Conservation (phyloP, 2,329 filamentous ascomycete genomes). For the Epichloe typhina region DNA sequence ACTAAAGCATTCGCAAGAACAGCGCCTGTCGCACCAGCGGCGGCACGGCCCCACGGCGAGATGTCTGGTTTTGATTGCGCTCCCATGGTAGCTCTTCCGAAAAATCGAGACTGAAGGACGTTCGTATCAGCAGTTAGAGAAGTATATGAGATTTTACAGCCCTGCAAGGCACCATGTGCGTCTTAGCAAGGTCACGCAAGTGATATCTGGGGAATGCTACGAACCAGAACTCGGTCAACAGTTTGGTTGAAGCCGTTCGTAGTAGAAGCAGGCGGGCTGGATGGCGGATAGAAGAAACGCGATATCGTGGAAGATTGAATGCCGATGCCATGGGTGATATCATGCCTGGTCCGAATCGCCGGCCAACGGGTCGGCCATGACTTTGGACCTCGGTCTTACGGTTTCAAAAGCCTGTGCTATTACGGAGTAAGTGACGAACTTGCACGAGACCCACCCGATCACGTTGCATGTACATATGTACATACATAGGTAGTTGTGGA, state of each 20-base stretch:
- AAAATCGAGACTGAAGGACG: not conserved
- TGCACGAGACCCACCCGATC: not conserved
- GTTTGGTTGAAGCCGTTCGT: not conserved
- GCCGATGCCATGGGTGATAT: not conserved
- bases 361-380: not conserved
- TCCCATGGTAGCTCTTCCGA: conserved; percentile 27
- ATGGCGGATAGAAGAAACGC: not conserved
- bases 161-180: not conserved
- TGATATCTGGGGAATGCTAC: not conserved
- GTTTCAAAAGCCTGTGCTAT: not conserved
- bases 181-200: not conserved
- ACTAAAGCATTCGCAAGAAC: conserved; percentile 91
- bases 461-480: too few relatives aligned
- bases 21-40: conserved; percentile 84
- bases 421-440: not conserved
- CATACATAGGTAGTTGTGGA: not conserved
- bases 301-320: not conserved
- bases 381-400: conserved; percentile 5
- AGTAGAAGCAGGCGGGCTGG: not conserved
- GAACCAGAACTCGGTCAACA: not conserved
- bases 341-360: not conserved
- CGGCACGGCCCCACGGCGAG: conserved; percentile 84
- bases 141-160: not conserved
- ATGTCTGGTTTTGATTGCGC: conserved; percentile 55
- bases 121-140: too few relatives aligned